Conservation (phyloP, 1,139 yeast species). For the Pichia sp. region DNA sequence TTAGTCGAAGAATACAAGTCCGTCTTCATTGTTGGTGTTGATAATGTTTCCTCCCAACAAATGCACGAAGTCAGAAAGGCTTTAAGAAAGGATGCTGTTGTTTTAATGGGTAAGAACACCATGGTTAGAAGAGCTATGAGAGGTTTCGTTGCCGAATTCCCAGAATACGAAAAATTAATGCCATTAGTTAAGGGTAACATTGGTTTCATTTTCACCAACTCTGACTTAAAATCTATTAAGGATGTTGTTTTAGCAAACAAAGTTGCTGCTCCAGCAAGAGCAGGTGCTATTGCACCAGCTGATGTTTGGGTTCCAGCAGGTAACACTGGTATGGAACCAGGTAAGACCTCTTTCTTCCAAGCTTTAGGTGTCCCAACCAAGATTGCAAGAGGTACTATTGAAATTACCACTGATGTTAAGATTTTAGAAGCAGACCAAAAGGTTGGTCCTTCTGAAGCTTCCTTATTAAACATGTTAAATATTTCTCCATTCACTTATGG, state of each 20-base stretch:
- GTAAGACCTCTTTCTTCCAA: constrained; percentile 99
- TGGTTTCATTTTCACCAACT: constrained; percentile 99
- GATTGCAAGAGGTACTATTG: constrained; percentile 99
- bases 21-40: constrained; percentile 97
- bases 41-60: constrained; percentile 99
- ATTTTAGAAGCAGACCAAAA: constrained; percentile 79
- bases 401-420: constrained; percentile 94
- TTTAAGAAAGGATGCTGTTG: constrained; percentile 90
- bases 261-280: constrained; percentile 99
- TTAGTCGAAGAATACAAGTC: constrained; percentile 96
- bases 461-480: constrained; percentile 98
- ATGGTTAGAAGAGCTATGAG: constrained; percentile 99
- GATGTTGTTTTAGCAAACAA: constrained; percentile 82
- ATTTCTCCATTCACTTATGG: constrained; percentile 99
- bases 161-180: constrained; percentile 91
- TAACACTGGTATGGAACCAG: constrained; percentile 99
- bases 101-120: constrained; percentile 99
- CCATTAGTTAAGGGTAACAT: constrained; percentile 96
- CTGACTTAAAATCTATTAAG: constrained; percentile 87
- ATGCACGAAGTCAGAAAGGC: constrained; percentile 99
- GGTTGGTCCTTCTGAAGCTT: constrained; percentile 99
- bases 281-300: constrained; percentile 98
- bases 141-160: constrained; percentile 88
- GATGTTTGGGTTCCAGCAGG: constrained; percentile 98
- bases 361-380: constrained; percentile 99